Evolutionary conservation across 2,329 filamentous ascomycete species (phyloP), one percentile per base, ranked within the genome.

Genomic region (Aspergillus thermomutatus): DNA sequence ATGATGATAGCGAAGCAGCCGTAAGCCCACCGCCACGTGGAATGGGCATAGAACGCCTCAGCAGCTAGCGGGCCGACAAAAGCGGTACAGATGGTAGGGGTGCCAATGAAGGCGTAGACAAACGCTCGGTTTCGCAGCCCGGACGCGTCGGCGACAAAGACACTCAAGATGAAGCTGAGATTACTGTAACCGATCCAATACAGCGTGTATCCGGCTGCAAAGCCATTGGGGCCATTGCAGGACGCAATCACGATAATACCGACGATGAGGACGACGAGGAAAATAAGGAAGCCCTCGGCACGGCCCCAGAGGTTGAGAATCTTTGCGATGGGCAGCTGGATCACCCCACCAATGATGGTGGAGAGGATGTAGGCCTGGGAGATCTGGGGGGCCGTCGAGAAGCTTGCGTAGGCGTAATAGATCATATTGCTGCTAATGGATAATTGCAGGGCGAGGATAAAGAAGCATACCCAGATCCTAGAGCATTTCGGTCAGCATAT

Each of bases 131-230:
- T 86, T 45, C 79, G 79, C 43, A 88, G 75, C 1, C 79, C 78
- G 0, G 86, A 84, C 0, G 84, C 86, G 65, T 89, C 86, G 26
- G 85, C 83, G 53, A 86, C 79, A 65, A 88, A 84, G 48, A 89
- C 78, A 52, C 78, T 78, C 1, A 87, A 68, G 40, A 80, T 80
- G 59, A 84, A 83, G 31, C 77, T 76, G 7, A 87, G 72, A 3
- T 82, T 83, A 34, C 81, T 76, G 54, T 78, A 69, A 2, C 87
- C 86, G 25, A 87, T 79, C 67, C 79, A 80, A 66, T 85, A 87
- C 54, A 89, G 80, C 0, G 86, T 82, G 48, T 86, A 82, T 1
- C 83, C 85, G 0, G 86, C 85, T 14, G 84, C 83, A 65, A 86
- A 90, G 1, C 80, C 82, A 65, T 83, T 74, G 9, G 88, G 81